These are phyloP conservation scores for Oemleria cerasiformis DNA, from an alignment of 306 rosid genomes.

Conservation along the genomic window DNA sequence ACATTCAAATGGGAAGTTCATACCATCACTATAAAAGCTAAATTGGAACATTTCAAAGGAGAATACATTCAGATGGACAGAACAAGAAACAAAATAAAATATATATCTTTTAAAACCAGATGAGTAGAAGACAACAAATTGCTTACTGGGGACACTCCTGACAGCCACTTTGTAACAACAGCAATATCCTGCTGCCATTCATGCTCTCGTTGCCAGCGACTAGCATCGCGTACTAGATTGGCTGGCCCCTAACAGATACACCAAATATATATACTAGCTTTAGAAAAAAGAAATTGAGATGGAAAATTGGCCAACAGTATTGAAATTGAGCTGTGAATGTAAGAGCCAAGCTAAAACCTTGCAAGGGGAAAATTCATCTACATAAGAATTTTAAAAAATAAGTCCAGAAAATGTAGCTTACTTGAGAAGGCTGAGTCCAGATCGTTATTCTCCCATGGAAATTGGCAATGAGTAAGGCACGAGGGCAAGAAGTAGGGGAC, in stretches of 20 bases:
- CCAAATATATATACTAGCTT: slow-evolving; percentile 21
- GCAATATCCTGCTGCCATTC: slow-evolving; percentile 99
- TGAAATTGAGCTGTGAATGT: neutral
- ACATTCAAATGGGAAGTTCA: slow-evolving; percentile 10
- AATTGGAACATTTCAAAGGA: neutral
- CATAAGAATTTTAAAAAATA: slow-evolving; percentile 17
- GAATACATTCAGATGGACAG: neutral
- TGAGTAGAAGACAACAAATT: slow-evolving; percentile 18
- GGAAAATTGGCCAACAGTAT: slow-evolving; percentile 5
- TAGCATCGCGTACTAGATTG: slow-evolving; percentile 87
- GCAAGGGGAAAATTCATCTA: slow-evolving; percentile 4
- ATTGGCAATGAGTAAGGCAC: slow-evolving; percentile 83
- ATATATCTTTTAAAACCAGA: slow-evolving; percentile 1
- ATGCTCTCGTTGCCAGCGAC: slow-evolving; percentile 88
- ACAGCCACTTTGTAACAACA: slow-evolving; percentile 95
- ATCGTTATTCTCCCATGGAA: slow-evolving; percentile 97
- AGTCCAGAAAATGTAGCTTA: slow-evolving; percentile 36
- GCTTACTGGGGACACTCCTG: slow-evolving; percentile 93
- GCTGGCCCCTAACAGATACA: slow-evolving; percentile 69
- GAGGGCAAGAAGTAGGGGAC: slow-evolving; percentile 90
- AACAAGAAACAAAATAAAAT: neutral
- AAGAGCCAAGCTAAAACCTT: slow-evolving; percentile 14
- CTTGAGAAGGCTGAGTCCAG: slow-evolving; percentile 97
- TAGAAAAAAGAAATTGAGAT: neutral
- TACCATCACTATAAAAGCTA: neutral